Conservation (phyloP, 2,329 filamentous ascomycete species). For the Pseudovirgaria hyperparasitica region DNA sequence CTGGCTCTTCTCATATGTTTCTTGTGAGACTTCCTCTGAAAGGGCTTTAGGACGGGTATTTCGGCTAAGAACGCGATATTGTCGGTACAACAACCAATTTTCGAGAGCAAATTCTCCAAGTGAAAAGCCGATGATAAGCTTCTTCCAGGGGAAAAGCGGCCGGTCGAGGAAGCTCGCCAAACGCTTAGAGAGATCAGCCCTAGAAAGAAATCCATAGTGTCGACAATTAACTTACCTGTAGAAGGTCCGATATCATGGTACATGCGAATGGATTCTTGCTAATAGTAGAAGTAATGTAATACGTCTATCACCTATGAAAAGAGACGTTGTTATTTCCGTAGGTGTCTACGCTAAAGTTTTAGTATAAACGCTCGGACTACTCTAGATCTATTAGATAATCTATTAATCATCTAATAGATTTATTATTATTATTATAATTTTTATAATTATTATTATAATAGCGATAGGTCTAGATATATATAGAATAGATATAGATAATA, state of each 20-base stretch:
- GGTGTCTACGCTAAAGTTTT: no score
- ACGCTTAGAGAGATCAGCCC: conserved; percentile 38
- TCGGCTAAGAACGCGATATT: conserved; percentile 75
- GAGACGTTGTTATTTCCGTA: no score
- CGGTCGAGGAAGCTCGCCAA: conserved; percentile 80
- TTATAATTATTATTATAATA: background rate
- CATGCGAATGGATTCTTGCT: no score
- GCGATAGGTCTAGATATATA: background rate
- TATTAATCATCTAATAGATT: background rate
- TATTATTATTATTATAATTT: background rate
- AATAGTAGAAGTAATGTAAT: no score
- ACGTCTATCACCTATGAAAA: no score
- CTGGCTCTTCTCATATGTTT: conserved; percentile 90
- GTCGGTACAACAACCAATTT: conserved; percentile 74
- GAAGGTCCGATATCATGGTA: no score
- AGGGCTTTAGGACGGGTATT: conserved; percentile 76
- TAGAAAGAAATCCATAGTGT: background rate
- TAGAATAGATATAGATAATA: background rate
- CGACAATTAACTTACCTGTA: no score
- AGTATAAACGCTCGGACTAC: background rate
- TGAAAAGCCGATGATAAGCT: conserved; percentile 87
- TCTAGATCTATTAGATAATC: background rate
- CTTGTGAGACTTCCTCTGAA: conserved; percentile 72
- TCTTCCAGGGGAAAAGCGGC: conserved; percentile 94
- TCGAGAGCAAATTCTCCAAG: conserved; percentile 85